Percentiles rank a stretch among this genome's conserved stretches.
phyloP scores from a whole-genome alignment of 495 filamentous ascomycete species.

The Aspergillus saccharolyticus region DNA sequence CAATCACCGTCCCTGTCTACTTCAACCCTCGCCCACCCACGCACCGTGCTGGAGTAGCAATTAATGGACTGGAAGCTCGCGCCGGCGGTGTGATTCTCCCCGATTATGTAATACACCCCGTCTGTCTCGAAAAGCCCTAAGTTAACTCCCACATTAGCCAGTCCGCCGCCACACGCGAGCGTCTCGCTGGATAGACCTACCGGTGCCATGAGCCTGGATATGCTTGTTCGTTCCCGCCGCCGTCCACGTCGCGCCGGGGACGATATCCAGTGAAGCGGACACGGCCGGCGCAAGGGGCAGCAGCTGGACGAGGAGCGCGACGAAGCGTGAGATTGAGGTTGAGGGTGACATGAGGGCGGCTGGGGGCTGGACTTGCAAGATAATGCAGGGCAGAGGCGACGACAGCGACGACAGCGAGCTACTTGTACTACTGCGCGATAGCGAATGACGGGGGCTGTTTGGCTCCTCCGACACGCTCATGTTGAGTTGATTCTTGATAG shows the following conservation, averaged over 20 bases:
- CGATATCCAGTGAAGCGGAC: not conserved
- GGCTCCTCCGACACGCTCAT: no score
- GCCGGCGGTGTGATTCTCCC: slow-evolving; percentile 61
- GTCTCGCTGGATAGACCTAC: slow-evolving; percentile 3
- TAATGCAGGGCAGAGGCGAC: no score
- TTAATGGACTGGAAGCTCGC: slow-evolving; percentile 56
- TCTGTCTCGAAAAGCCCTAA: slow-evolving; percentile 48
- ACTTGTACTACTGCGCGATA: no score
- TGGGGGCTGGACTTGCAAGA: no score
- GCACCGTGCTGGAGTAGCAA: slow-evolving; percentile 40
- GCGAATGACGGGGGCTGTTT: no score
- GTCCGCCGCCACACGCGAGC: no score
- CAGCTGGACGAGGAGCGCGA: not conserved
- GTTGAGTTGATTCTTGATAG: not conserved
- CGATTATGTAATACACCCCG: slow-evolving; percentile 56
- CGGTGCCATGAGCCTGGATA: slow-evolving; percentile 52
- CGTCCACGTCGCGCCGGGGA: slow-evolving; percentile 19
- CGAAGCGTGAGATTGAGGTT: no score
- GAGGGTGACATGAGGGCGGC: no score
- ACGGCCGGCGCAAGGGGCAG: not conserved
- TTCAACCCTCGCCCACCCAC: no score
- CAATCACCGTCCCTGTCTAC: no score
- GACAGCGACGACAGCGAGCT: no score
- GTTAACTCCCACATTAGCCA: not conserved
- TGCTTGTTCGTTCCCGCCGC: slow-evolving; percentile 28